Evolutionary conservation across 73 alveolate species (phyloP).

Genomic region (Loxodes magnus): DNA sequence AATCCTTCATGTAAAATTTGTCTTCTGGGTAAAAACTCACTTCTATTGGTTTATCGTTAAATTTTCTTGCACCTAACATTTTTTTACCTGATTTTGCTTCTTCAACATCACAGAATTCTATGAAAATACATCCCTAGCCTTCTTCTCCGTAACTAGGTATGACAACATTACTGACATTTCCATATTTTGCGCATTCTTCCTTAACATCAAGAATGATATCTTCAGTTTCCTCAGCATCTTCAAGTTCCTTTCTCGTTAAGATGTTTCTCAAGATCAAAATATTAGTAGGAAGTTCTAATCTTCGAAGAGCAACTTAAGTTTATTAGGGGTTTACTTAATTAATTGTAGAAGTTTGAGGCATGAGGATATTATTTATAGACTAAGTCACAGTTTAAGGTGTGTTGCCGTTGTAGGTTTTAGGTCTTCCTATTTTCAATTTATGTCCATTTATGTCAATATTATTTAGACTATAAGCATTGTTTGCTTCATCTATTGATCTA

Average conservation of each 20-base stretch:
- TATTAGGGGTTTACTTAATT: too few species aligned
- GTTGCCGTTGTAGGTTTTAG: conserved; percentile 14
- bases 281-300: background rate
- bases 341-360: too few species aligned
- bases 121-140: conserved; percentile 6
- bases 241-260: conserved; percentile 10
- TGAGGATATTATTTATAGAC: conserved; percentile 7
- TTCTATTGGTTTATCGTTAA: too few species aligned
- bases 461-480: conserved; percentile 18
- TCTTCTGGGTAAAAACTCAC: too few species aligned
- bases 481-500: conserved; percentile 28
- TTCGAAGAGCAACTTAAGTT: too few species aligned
- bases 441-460: background rate
- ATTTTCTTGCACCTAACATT: too few species aligned
- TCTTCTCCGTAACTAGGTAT: conserved; percentile 16
- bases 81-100: too few species aligned
- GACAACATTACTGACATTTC: conserved; percentile 9
- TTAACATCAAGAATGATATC: conserved; percentile 18
- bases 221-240: conserved; percentile 2
- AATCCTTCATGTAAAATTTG: too few species aligned
- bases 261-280: conserved; percentile 10
- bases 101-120: conserved; percentile 1
- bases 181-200: conserved; percentile 16
- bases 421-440: conserved; percentile 26
- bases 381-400: conserved; percentile 7